Evolutionary conservation across 768 basidiomycete species (phyloP).

Genomic region (Phanerodontia chrysosporium): DNA sequence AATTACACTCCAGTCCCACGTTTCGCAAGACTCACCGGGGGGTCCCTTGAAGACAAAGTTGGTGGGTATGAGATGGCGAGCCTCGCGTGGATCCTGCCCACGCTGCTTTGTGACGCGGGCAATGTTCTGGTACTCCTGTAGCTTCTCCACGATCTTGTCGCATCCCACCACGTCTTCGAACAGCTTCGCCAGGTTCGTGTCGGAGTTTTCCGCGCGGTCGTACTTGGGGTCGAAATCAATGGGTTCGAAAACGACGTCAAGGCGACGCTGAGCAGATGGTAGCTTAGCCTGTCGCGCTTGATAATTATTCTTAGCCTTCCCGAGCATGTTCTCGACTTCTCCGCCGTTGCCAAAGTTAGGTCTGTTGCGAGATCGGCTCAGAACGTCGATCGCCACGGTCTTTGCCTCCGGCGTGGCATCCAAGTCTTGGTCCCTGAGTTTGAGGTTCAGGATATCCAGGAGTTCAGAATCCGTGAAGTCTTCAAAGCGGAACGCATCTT

Average conservation of each 20-base stretch:
- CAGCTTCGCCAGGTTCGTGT: conserved; percentile 46
- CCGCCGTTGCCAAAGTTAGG: conserved; percentile 32
- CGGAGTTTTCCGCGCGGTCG: conserved; percentile 44
- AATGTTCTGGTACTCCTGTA: conserved; percentile 50
- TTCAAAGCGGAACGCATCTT: conserved; percentile 65
- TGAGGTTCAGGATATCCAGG: conserved; percentile 46
- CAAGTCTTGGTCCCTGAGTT: conserved; percentile 55
- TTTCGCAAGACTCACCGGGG: conserved; percentile 41
- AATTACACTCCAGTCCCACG: not conserved
- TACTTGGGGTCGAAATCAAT: conserved; percentile 63
- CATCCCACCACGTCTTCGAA: conserved; percentile 64
- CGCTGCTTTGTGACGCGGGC: conserved; percentile 37
- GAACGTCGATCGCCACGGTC: conserved; percentile 46
- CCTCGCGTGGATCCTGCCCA: conserved; percentile 40
- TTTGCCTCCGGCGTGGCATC: conserved; percentile 54
- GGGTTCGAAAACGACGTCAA: conserved; percentile 34
- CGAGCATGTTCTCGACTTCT: conserved; percentile 29
- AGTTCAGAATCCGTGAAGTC: conserved; percentile 58
- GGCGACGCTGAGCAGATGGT: conserved; percentile 10
- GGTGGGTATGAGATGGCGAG: conserved; percentile 52
- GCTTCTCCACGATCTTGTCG: conserved; percentile 45
- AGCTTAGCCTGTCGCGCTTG: conserved; percentile 20
- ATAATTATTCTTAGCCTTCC: conserved; percentile 21
- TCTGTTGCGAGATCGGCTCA: conserved; percentile 24
- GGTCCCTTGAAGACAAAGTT: conserved; percentile 71